Conservation (phyloP, 192 early-diverging fungal species). For the Coemansia umbellata region DNA sequence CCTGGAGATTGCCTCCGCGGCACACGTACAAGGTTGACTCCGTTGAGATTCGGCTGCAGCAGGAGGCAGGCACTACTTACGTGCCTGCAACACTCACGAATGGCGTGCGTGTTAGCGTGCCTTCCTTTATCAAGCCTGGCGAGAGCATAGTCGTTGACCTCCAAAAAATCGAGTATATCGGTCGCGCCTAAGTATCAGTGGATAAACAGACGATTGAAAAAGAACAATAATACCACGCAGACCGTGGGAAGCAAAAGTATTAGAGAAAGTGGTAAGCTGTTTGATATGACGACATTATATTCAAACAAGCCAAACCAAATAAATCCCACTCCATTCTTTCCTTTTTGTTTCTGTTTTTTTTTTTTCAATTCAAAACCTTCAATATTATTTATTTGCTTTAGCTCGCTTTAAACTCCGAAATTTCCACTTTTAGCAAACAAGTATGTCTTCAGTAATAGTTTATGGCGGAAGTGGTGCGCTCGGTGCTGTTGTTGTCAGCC, state of each 20-base stretch:
- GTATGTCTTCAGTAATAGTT: slow-evolving; percentile 67
- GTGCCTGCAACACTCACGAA: slow-evolving; percentile 64
- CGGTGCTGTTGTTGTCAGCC: slow-evolving; percentile 67
- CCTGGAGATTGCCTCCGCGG: slow-evolving; percentile 59
- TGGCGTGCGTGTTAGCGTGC: slow-evolving; percentile 66
- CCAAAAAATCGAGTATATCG: slow-evolving; percentile 58
- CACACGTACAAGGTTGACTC: slow-evolving; percentile 57
- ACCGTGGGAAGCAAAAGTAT: too few species aligned
- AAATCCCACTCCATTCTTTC: background rate
- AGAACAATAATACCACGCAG: too few species aligned
- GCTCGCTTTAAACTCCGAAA: too few species aligned
- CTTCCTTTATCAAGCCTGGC: slow-evolving; percentile 76
- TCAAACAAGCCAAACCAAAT: too few species aligned
- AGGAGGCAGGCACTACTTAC: slow-evolving; percentile 67
- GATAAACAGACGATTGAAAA: too few species aligned
- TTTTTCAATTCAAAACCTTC: too few species aligned
- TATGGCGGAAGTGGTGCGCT: slow-evolving; percentile 92
- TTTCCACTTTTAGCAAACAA: background rate
- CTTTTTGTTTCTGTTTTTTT: too few species aligned
- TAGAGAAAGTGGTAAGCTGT: too few species aligned
- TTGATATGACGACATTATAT: too few species aligned
- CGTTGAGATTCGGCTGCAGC: slow-evolving; percentile 48
- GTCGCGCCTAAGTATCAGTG: slow-evolving; percentile 54
- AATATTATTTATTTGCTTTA: too few species aligned
- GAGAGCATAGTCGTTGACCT: slow-evolving; percentile 74